Percentiles rank a stretch among this genome's conserved stretches.
Evolutionary conservation across 1,284 basidiomycete species (phyloP).

Genomic region (Ustilago hordei): DNA sequence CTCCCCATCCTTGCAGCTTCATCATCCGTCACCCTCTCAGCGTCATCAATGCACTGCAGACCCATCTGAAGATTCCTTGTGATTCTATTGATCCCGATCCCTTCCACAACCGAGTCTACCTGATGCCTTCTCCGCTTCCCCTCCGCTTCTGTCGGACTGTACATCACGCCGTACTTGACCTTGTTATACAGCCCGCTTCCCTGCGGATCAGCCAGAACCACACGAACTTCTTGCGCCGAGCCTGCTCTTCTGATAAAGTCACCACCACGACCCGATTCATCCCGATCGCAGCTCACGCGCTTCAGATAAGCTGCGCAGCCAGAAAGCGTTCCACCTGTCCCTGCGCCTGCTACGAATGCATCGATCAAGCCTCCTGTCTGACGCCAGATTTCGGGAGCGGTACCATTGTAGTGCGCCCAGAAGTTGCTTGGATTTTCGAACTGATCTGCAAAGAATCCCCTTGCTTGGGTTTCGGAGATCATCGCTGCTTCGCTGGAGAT

Average conservation of each 20-base stretch:
- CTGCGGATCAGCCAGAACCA: slow-evolving; percentile 87
- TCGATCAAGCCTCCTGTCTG: slow-evolving; percentile 86
- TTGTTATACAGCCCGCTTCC: slow-evolving; percentile 96
- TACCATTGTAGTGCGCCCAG: slow-evolving; percentile 87
- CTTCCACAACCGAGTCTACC: slow-evolving; percentile 71
- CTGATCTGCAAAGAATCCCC: slow-evolving; percentile 84
- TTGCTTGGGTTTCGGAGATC: slow-evolving; percentile 44
- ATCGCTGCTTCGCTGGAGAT: slow-evolving; percentile 8
- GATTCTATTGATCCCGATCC: slow-evolving; percentile 76
- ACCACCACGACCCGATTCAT: slow-evolving; percentile 30
- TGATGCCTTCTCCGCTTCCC: slow-evolving; percentile 94
- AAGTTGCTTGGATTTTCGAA: slow-evolving; percentile 87
- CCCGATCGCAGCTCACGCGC: slow-evolving; percentile 62
- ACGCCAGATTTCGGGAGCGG: slow-evolving; percentile 94
- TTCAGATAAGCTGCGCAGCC: slow-evolving; percentile 85
- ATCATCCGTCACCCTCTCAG: slow-evolving; percentile 63
- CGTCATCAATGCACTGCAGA: slow-evolving; percentile 61
- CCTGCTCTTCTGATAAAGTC: slow-evolving; percentile 23
- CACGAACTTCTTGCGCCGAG: slow-evolving; percentile 35
- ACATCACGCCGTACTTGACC: slow-evolving; percentile 83
- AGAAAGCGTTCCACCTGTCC: slow-evolving; percentile 94
- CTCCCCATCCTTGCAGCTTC: slow-evolving; percentile 66
- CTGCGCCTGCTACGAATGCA: slow-evolving; percentile 94
- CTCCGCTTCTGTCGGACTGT: slow-evolving; percentile 88
- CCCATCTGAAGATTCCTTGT: slow-evolving; percentile 65